A percentile compares a stretch with the other conserved stretches of the same genome.
Evolutionary conservation across 768 basidiomycete genomes (phyloP).

Genomic region (Coprinopsis sp.): DNA sequence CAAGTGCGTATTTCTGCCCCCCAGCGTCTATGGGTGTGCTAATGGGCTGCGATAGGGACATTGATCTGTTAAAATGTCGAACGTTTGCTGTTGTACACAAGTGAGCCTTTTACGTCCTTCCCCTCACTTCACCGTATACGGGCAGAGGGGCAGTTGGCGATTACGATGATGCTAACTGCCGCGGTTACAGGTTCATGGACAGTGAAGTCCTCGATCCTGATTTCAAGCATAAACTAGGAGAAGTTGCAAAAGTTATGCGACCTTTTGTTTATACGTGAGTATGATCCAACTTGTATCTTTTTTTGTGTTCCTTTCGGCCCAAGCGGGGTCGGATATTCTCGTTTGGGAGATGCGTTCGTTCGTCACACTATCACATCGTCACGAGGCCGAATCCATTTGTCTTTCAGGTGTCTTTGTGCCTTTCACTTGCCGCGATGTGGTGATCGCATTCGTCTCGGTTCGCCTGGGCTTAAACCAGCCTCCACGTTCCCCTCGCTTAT

Average conservation of each 20-base stretch:
- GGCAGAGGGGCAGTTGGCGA: neutral
- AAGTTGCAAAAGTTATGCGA: conserved; percentile 49
- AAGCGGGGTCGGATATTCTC: too few relatives aligned
- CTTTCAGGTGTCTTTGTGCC: too few relatives aligned
- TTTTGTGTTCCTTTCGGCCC: neutral
- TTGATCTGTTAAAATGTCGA: conserved; percentile 85
- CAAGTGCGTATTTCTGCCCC: conserved; percentile 37
- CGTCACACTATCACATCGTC: too few relatives aligned
- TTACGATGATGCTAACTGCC: too few relatives aligned
- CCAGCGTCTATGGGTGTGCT: neutral
- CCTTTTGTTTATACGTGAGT: conserved; percentile 81
- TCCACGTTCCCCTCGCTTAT: too few relatives aligned
- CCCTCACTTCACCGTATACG: neutral
- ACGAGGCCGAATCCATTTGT: too few relatives aligned
- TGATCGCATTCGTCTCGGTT: too few relatives aligned
- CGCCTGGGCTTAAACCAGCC: too few relatives aligned
- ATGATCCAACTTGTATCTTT: neutral
- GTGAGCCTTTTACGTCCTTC: conserved; percentile 33
- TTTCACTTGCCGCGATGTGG: too few relatives aligned
- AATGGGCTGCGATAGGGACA: conserved; percentile 51
- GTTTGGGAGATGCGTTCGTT: too few relatives aligned
- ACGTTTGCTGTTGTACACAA: conserved; percentile 63
- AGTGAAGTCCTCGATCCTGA: conserved; percentile 60
- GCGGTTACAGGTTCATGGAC: conserved; percentile 65
- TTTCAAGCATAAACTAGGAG: conserved; percentile 60